Conservation (phyloP, 257 asterid species). For the Ajuga chamaepitys region DNA sequence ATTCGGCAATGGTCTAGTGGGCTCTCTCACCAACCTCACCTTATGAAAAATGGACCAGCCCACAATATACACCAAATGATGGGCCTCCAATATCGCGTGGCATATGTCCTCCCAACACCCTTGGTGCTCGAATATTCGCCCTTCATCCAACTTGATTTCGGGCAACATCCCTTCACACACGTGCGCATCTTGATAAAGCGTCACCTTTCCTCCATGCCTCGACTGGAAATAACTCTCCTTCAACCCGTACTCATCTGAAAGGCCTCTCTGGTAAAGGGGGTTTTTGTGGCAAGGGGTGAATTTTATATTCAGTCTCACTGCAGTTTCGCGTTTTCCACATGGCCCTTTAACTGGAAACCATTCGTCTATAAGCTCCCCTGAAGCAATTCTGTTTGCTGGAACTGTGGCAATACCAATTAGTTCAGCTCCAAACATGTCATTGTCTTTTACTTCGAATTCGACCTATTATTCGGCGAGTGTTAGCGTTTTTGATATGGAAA, state of each 20-base stretch:
- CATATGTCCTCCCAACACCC: constrained; percentile 43
- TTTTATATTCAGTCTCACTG: constrained; percentile 48
- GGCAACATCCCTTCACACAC: constrained; percentile 10
- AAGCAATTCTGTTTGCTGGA: constrained; percentile 44
- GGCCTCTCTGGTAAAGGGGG: constrained; percentile 32
- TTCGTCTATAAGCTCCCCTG: constrained; percentile 62
- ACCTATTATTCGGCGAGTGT: constrained; percentile 26
- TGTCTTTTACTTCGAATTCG: constrained; percentile 79
- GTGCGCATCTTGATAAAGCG: constrained; percentile 13
- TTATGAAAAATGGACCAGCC: constrained; percentile 56
- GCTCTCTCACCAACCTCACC: constrained; percentile 59
- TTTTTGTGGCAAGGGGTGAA: constrained; percentile 51
- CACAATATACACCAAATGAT: constrained; percentile 43
- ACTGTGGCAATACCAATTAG: constrained; percentile 62
- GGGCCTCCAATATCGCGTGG: constrained; percentile 57
- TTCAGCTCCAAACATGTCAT: constrained; percentile 87
- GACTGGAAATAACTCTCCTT: constrained; percentile 65
- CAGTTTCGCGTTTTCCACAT: constrained; percentile 53
- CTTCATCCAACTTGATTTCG: constrained; percentile 10
- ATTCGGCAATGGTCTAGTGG: constrained; percentile 58
- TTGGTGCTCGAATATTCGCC: constrained; percentile 3
- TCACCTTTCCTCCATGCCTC: constrained; percentile 62
- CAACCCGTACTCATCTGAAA: constrained; percentile 38
- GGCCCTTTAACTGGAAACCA: constrained; percentile 77
- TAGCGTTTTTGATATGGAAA: background rate